Conservation (phyloP, 2,329 filamentous ascomycete genomes). For the Aspergillus felis region DNA sequence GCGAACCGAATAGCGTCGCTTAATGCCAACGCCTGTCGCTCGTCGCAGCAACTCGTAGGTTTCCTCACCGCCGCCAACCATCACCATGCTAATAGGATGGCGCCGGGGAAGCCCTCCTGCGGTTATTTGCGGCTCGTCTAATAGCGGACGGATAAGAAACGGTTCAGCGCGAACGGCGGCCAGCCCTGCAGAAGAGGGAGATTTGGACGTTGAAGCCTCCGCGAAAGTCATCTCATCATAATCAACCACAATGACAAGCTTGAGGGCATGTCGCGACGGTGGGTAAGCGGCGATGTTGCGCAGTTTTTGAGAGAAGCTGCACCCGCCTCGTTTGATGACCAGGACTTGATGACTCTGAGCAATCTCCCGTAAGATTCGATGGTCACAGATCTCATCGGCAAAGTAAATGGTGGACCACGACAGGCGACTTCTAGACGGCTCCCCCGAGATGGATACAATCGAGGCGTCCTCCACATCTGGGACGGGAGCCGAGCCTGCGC, state of each 20-base stretch:
- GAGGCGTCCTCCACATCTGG: conserved; percentile 60
- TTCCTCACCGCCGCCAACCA: conserved; percentile 69
- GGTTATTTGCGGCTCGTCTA: conserved; percentile 71
- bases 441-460: conserved; percentile 27
- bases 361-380: conserved; percentile 50
- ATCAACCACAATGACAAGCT: conserved; percentile 76
- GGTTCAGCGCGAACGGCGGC: conserved; percentile 35
- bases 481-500: conserved; percentile 61
- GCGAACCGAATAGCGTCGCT: conserved; percentile 73
- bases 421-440: conserved; percentile 48
- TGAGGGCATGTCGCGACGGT: conserved; percentile 58
- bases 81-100: conserved; percentile 74
- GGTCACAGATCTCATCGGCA: conserved; percentile 63
- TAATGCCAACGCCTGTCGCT: conserved; percentile 68
- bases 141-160: conserved; percentile 59
- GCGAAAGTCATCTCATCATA: conserved; percentile 47
- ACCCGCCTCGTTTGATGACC: conserved; percentile 75
- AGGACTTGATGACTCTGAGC: conserved; percentile 67
- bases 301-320: conserved; percentile 79
- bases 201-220: conserved; percentile 6
- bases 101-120: conserved; percentile 65
- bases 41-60: conserved; percentile 61
- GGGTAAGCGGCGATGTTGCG: conserved; percentile 76
- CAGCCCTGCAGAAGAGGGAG: conserved; percentile 35
- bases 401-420: conserved; percentile 70